phyloP scores from a whole-genome alignment of 441 rosid species.

The Melastoma candidum region DNA sequence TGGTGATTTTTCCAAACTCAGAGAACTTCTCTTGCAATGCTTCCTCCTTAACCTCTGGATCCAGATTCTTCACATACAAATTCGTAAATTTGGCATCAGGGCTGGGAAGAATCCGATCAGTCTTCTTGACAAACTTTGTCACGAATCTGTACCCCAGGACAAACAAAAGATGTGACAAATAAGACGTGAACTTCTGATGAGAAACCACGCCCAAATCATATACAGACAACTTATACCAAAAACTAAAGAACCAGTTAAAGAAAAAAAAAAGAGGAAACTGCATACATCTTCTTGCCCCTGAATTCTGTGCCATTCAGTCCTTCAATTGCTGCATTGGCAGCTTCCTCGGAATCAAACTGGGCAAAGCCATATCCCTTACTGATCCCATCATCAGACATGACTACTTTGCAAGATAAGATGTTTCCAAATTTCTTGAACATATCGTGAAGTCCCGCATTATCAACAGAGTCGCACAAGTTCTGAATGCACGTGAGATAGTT shows the following conservation, averaged over 20 bases:
- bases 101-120: constrained; percentile 27
- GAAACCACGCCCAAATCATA: background rate
- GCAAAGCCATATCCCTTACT: constrained; percentile 52
- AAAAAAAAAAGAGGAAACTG: background rate
- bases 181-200: background rate
- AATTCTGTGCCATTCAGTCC: constrained; percentile 24
- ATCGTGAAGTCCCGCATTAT: constrained; percentile 29
- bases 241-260: background rate
- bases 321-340: constrained; percentile 43
- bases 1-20: constrained; percentile 38
- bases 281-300: constrained; percentile 40
- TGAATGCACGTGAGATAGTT: constrained; percentile 6
- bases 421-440: constrained; percentile 35
- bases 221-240: constrained; percentile 1
- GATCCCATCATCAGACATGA: constrained; percentile 34
- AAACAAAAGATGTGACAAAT: background rate
- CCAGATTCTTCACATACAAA: constrained; percentile 43
- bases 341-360: constrained; percentile 33
- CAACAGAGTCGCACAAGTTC: constrained; percentile 37
- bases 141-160: constrained; percentile 27
- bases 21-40: constrained; percentile 30
- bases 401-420: constrained; percentile 43
- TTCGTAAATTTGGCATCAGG: constrained; percentile 36
- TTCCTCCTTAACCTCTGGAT: constrained; percentile 33
- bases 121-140: constrained; percentile 36